Evolutionary conservation across 2,329 filamentous ascomycete species (phyloP).

Genomic region (Aspergillus neoniger): DNA sequence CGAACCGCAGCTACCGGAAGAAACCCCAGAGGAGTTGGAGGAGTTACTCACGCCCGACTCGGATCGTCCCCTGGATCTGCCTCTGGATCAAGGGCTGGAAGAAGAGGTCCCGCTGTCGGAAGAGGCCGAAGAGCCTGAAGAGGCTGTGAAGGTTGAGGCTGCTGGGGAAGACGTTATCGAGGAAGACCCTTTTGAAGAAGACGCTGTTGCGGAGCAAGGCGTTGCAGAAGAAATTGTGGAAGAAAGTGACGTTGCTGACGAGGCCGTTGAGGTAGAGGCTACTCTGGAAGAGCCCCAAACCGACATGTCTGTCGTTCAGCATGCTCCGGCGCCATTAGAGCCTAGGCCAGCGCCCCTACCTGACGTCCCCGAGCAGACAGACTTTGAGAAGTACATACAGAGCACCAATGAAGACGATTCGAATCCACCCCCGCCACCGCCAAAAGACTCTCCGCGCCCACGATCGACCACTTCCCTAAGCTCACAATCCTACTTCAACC

Average conservation of each 20-base stretch:
- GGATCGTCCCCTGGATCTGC: background rate
- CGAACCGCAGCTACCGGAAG: conserved; percentile 13
- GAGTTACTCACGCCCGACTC: background rate
- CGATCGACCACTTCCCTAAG: conserved; percentile 32
- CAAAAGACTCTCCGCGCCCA: conserved; percentile 38
- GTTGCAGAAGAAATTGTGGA: background rate
- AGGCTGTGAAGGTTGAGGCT: background rate
- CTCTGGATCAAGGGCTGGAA: background rate
- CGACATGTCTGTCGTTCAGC: conserved; percentile 35
- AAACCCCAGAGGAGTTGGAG: background rate
- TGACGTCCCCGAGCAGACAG: conserved; percentile 32
- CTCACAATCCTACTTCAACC: conserved; percentile 48
- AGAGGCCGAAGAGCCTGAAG: background rate
- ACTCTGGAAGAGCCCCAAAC: conserved; percentile 7
- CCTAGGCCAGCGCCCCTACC: conserved; percentile 18
- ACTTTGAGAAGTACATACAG: conserved; percentile 47
- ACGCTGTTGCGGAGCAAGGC: background rate
- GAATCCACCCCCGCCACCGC: conserved; percentile 35
- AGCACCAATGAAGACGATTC: conserved; percentile 37
- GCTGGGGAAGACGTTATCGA: background rate
- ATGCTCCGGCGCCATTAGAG: conserved; percentile 25
- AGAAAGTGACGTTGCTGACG: background rate
- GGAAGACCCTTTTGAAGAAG: background rate
- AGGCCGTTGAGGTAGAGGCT: background rate
- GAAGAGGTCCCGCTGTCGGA: background rate